Base-by-base conservation (phyloP, 2,329 filamentous ascomycete genomes). In the Fusarium miscanthi region DNA sequence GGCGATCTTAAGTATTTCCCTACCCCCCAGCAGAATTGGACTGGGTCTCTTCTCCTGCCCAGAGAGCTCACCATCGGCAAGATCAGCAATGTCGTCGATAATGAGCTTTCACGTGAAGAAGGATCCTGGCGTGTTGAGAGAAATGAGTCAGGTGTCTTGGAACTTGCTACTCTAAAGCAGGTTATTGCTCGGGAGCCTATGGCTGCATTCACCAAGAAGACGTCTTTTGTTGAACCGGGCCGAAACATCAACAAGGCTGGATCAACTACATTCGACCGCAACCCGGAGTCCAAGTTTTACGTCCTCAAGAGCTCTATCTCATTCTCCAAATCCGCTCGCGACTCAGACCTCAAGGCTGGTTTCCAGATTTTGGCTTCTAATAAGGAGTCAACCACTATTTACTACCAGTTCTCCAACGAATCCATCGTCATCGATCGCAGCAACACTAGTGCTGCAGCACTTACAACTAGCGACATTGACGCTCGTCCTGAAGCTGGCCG, bases 401-500 rank as follows among this genome's bases (percentile, higher is more conserved):
- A 84, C 74, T 85, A 85, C 71, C 82, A 85, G 53, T 84, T 85
- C 72, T 82, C 80, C 6, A 84, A 84, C 70, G 83, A 85, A 70
- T 81, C 80, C 25, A 66, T 85, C 45, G 76, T 84, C 38, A 75
- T 85, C 25, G 83, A 85, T 57, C 81, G 83, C 8, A 80, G 77
- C 37, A 82, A 82, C 41, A 80, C 82, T 7, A 84, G 82, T 46
- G 83, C 83, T 14, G 82, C 80, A 3, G 81, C 82, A 1, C 58
- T 71, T 23, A 83, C 81, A 0, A 84, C 82, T 0, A 69, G 77
- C 43, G 83, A 82, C 10, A 82, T 85, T 37, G 76, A 80, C 40
- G 79, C 79, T 3, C 74, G 79, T 21, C 80, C 80, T 54, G 82
- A 85, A 63, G 76, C 78, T 3, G 83, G 83, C 6, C 76, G 78